phyloP scores from a whole-genome alignment of 768 basidiomycete species.

The Cyclocybe aegerita region DNA sequence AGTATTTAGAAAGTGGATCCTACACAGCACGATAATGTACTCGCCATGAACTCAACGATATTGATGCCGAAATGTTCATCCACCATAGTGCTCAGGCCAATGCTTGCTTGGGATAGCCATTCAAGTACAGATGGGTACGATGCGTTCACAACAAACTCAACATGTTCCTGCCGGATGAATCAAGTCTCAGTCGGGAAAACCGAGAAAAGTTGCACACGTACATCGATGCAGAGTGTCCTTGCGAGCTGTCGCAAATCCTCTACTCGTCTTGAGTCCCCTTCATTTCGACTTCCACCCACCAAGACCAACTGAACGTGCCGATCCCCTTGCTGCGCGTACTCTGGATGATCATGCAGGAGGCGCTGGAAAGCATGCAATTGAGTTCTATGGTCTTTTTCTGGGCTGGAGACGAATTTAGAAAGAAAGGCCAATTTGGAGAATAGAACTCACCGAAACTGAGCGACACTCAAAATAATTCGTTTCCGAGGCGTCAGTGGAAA shows the following conservation, averaged over 20 bases:
- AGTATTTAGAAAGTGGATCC: background rate
- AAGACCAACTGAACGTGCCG: constrained; percentile 61
- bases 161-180: constrained; percentile 49
- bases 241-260: constrained; percentile 58
- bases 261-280: constrained; percentile 70
- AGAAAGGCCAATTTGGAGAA: background rate
- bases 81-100: constrained; percentile 95
- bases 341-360: constrained; percentile 59
- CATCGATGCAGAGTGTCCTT: constrained; percentile 61
- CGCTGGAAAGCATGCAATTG: constrained; percentile 72
- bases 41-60: constrained; percentile 95
- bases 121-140: constrained; percentile 67
- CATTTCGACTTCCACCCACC: constrained; percentile 85
- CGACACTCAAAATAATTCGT: constrained; percentile 77
- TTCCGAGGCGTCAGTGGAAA: constrained; percentile 56
- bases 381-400: constrained; percentile 89
- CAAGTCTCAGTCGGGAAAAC: background rate
- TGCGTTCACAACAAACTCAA: constrained; percentile 83
- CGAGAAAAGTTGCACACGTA: constrained; percentile 27
- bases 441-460: constrained; percentile 80
- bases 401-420: constrained; percentile 41
- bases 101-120: constrained; percentile 72
- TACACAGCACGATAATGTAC: constrained; percentile 15
- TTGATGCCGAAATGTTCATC: constrained; percentile 99
- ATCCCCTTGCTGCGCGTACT: constrained; percentile 38